Percentiles rank a stretch among this genome's conserved stretches.
These are phyloP conservation scores for Calonectria multiphialidica DNA, from an alignment of 2,329 filamentous ascomycete genomes.

Conservation along the genomic window DNA sequence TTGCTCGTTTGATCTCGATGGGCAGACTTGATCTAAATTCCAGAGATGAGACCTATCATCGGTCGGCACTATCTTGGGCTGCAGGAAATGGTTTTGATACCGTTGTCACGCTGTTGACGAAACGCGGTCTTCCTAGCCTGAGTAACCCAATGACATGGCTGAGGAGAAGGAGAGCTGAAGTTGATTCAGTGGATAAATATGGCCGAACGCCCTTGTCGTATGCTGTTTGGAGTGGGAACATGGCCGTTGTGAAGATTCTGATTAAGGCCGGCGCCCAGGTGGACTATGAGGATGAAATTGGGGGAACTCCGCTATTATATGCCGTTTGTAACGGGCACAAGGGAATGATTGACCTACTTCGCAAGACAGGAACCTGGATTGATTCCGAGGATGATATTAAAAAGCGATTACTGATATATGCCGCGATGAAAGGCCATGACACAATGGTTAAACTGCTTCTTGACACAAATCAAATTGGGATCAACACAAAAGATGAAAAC, in stretches of 20 bases:
- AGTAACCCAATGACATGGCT: too few relatives aligned
- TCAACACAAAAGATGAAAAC: background rate
- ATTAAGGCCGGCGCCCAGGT: background rate
- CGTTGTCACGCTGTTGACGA: slow-evolving; percentile 11
- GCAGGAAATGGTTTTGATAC: slow-evolving; percentile 14
- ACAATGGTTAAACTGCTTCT: background rate
- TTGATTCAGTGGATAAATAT: background rate
- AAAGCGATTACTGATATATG: background rate
- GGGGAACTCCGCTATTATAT: background rate
- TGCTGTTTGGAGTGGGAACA: background rate
- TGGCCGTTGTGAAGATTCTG: background rate
- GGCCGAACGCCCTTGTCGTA: background rate
- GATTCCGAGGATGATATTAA: background rate
- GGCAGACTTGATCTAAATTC: slow-evolving; percentile 9
- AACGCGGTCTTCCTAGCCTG: background rate
- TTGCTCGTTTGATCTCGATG: slow-evolving; percentile 7
- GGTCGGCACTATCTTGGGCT: slow-evolving; percentile 18
- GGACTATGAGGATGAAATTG: background rate
- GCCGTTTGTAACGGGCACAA: background rate
- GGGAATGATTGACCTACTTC: background rate
- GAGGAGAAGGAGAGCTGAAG: background rate
- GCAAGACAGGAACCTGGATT: background rate
- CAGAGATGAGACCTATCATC: background rate
- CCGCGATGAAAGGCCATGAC: background rate
- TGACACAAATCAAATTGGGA: background rate